A percentile compares a stretch with the other conserved stretches of the same genome.
phyloP scores from a whole-genome alignment of 495 filamentous ascomycete species.

The Xylaria palmicola region DNA sequence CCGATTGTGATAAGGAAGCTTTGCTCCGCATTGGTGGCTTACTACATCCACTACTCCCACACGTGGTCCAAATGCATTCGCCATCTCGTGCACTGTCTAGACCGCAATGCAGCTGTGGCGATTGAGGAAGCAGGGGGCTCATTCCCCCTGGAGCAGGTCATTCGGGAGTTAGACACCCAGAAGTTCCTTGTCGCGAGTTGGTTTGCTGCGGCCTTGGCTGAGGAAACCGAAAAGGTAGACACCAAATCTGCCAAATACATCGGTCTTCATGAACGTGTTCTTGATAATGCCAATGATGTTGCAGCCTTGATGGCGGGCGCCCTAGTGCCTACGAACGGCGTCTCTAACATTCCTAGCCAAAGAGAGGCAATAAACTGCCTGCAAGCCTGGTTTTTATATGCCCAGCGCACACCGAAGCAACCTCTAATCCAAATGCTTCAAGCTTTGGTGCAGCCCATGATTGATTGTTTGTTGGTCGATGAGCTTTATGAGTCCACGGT shows the following conservation, averaged over 20 bases:
- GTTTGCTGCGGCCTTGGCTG: slow-evolving; percentile 70
- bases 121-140: slow-evolving; percentile 50
- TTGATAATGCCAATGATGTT: slow-evolving; percentile 52
- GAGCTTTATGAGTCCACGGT: slow-evolving; percentile 58
- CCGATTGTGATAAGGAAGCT: slow-evolving; percentile 77
- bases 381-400: slow-evolving; percentile 70
- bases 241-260: slow-evolving; percentile 55
- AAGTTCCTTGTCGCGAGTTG: slow-evolving; percentile 64
- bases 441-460: slow-evolving; percentile 52
- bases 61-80: slow-evolving; percentile 68
- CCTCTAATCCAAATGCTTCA: slow-evolving; percentile 55
- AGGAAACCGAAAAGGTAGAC: slow-evolving; percentile 71
- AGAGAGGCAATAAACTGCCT: slow-evolving; percentile 59
- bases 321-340: slow-evolving; percentile 32
- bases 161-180: slow-evolving; percentile 51
- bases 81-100: slow-evolving; percentile 65
- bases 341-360: slow-evolving; percentile 28
- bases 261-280: slow-evolving; percentile 47
- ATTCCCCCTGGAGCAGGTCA: slow-evolving; percentile 50
- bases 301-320: slow-evolving; percentile 47
- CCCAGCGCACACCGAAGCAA: slow-evolving; percentile 57
- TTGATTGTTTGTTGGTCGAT: slow-evolving; percentile 55
- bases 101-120: slow-evolving; percentile 47
- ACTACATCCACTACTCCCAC: slow-evolving; percentile 69
- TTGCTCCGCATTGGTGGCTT: slow-evolving; percentile 75